Evolutionary conservation across 495 filamentous ascomycete species (phyloP).

Genomic region (Penicillium crystallinum): DNA sequence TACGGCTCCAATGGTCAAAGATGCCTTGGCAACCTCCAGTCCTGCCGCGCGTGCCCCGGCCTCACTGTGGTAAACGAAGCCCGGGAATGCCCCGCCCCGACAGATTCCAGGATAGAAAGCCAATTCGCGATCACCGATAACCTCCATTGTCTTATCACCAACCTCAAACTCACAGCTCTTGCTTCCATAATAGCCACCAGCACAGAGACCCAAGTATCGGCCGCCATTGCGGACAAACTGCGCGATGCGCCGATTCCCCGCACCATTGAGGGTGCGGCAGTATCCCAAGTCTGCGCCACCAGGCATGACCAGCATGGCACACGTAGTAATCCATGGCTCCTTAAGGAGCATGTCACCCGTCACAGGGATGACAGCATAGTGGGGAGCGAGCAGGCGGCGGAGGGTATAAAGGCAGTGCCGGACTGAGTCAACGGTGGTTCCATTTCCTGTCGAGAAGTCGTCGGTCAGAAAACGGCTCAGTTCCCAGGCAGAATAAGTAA

Average conservation of each 20-base stretch:
- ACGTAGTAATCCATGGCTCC: conserved; percentile 86
- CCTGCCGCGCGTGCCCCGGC: conserved; percentile 70
- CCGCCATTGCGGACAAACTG: conserved; percentile 86
- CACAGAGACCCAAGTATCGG: conserved; percentile 84
- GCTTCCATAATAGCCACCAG: conserved; percentile 88
- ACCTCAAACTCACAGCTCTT: conserved; percentile 85
- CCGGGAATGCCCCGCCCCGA: conserved; percentile 79
- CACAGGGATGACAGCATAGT: conserved; percentile 88
- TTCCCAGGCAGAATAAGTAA: conserved; percentile 16
- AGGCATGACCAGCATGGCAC: conserved; percentile 84
- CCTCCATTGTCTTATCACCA: conserved; percentile 73
- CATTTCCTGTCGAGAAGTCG: conserved; percentile 56
- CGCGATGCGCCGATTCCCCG: conserved; percentile 75
- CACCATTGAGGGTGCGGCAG: conserved; percentile 80
- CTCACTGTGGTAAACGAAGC: conserved; percentile 91
- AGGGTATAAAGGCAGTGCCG: conserved; percentile 85
- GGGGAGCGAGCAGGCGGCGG: conserved; percentile 81
- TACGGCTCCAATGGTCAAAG: conserved; percentile 49
- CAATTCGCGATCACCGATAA: conserved; percentile 80
- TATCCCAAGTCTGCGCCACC: conserved; percentile 95
- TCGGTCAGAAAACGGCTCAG: conserved; percentile 26
- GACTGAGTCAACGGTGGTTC: conserved; percentile 81
- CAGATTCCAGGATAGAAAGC: conserved; percentile 84
- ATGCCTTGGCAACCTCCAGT: conserved; percentile 58
- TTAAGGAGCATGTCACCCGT: conserved; percentile 73